Percentiles rank a stretch among this genome's conserved stretches.
These are phyloP conservation scores for Lumnitzera littorea DNA, from an alignment of 345 rosid species.

Conservation along the genomic window DNA sequence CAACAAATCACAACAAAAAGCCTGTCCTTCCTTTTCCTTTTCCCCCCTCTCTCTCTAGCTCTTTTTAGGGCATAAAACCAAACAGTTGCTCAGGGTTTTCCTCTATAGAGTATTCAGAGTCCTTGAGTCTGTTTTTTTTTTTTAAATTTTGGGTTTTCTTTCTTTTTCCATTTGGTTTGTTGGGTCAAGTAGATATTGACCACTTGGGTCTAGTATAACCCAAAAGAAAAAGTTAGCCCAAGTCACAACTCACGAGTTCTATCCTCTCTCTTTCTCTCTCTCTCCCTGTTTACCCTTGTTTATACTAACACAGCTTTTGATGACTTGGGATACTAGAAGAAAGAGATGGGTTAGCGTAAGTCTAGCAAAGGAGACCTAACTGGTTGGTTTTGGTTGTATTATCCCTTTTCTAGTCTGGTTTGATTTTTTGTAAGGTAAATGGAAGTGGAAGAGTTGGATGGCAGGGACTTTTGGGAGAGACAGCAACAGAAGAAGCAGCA, in stretches of 20 bases:
- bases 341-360: slow-evolving; percentile 54
- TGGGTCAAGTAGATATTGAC: slow-evolving; percentile 14
- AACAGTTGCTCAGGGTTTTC: too few relatives aligned
- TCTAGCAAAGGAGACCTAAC: background rate
- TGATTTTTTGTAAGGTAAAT: slow-evolving; percentile 16
- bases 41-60: too few relatives aligned
- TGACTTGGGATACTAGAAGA: slow-evolving; percentile 5
- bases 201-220: slow-evolving; percentile 1
- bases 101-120: too few relatives aligned
- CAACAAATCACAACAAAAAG: background rate
- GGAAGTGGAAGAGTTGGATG: slow-evolving; percentile 45
- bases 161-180: background rate
- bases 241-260: slow-evolving; percentile 6
- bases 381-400: background rate
- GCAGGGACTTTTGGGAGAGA: slow-evolving; percentile 36
- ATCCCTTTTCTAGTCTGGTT: background rate
- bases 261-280: slow-evolving; percentile 1
- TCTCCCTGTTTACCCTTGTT: background rate
- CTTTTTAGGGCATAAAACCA: too few relatives aligned
- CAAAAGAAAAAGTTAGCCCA: slow-evolving; percentile 13
- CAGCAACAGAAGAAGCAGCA: slow-evolving; percentile 15
- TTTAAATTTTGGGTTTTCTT: background rate
- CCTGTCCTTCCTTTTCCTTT: background rate
- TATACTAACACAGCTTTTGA: slow-evolving; percentile 18
- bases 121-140: too few relatives aligned